A percentile compares a stretch with the other conserved stretches of the same genome.
Evolutionary conservation across 176 grass and related monocot species (phyloP).

Genomic region (Musa beccarii): DNA sequence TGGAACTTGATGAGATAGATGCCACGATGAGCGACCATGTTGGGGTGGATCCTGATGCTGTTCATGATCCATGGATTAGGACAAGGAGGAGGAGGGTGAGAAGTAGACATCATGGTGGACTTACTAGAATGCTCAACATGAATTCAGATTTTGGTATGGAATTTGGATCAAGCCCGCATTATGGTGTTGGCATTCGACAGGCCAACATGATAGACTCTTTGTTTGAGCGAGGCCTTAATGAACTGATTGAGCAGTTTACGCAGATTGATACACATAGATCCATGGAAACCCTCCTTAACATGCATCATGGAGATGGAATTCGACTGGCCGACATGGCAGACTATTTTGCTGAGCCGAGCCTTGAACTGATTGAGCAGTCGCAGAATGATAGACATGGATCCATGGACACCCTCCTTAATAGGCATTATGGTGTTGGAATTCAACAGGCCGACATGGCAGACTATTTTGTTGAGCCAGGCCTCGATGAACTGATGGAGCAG

Average conservation of each 20-base stretch:
- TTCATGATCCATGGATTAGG: not conserved
- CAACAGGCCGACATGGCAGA: slow-evolving; percentile 2
- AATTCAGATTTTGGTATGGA: slow-evolving; percentile 6
- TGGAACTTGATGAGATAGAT: slow-evolving; percentile 9
- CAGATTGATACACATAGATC: too few species aligned
- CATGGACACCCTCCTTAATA: not conserved
- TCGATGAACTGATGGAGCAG: slow-evolving; percentile 8
- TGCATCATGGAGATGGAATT: too few species aligned
- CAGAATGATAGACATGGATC: too few species aligned
- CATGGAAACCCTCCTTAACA: too few species aligned
- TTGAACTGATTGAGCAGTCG: too few species aligned
- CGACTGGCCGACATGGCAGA: too few species aligned
- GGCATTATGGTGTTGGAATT: not conserved
- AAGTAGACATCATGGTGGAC: not conserved
- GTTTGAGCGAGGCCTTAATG: too few species aligned
- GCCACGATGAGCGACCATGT: not conserved
- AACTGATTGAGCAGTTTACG: too few species aligned
- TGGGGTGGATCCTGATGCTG: not conserved
- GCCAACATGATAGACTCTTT: too few species aligned
- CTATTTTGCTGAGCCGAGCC: too few species aligned
- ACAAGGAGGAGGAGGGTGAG: not conserved
- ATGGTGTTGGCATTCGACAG: too few species aligned
- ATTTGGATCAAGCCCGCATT: not conserved
- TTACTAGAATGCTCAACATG: not conserved
- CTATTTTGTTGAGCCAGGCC: slow-evolving; percentile 8